Evolutionary conservation across 2,329 filamentous ascomycete species (phyloP).

Genomic region (Ceratocystiopsis sp.): DNA sequence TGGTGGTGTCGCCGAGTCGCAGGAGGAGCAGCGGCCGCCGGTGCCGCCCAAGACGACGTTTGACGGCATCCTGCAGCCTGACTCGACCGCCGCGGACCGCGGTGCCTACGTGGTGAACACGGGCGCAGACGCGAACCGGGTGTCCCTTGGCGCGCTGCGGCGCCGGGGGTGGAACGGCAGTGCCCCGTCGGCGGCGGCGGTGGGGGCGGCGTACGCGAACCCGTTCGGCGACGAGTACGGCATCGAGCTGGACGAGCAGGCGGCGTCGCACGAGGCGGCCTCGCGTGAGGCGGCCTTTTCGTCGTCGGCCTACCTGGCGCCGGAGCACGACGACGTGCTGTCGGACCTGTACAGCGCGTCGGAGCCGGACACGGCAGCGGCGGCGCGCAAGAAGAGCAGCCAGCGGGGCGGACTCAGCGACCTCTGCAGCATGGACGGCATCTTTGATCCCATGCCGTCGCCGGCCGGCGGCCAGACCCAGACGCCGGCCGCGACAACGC

Average conservation of each 20-base stretch:
- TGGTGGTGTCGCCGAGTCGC: not conserved
- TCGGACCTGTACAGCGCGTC: constrained; percentile 30
- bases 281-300: not conserved
- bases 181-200: constrained; percentile 12
- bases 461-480: not conserved
- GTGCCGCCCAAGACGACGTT: constrained; percentile 19
- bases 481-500: no score
- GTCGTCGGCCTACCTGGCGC: constrained; percentile 22
- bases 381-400: constrained; percentile 1
- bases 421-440: constrained; percentile 1
- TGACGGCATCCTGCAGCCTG: constrained; percentile 40
- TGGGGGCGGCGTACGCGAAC: constrained; percentile 30
- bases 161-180: constrained; percentile 28
- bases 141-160: constrained; percentile 24
- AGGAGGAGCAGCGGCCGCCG: constrained; percentile 3
- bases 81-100: constrained; percentile 31
- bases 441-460: constrained; percentile 4
- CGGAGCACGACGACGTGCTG: constrained; percentile 28
- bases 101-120: constrained; percentile 42
- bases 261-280: constrained; percentile 7
- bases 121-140: constrained; percentile 26
- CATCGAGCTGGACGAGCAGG: constrained; percentile 25
- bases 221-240: constrained; percentile 42
- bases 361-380: constrained; percentile 18
- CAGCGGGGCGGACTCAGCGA: not conserved